Conservation (phyloP, 2,329 filamentous ascomycete genomes). For the Cladosporium sp. region DNA sequence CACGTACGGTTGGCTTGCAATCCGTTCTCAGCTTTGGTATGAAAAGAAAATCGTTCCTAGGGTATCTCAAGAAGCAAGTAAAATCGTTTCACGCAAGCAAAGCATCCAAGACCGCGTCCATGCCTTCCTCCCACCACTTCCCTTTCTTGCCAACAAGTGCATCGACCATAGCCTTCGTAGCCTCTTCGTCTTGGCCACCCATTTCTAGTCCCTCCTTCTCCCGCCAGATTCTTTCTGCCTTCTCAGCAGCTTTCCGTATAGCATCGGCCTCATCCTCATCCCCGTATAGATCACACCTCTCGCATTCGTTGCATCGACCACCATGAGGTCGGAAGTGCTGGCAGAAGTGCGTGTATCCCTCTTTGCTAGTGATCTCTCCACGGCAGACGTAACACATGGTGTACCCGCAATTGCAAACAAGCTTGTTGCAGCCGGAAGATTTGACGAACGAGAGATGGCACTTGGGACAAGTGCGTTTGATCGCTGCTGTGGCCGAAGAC, state of each 20-base stretch:
- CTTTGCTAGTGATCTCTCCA: slow-evolving; percentile 51
- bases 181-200: slow-evolving; percentile 19
- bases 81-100: slow-evolving; percentile 22
- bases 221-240: slow-evolving; percentile 49
- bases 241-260: slow-evolving; percentile 43
- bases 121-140: slow-evolving; percentile 24
- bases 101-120: slow-evolving; percentile 29
- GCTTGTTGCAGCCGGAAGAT: slow-evolving; percentile 90
- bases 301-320: slow-evolving; percentile 73
- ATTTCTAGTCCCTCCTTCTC: slow-evolving; percentile 36
- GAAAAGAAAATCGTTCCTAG: background rate
- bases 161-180: slow-evolving; percentile 27
- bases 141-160: slow-evolving; percentile 24
- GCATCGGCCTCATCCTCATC: slow-evolving; percentile 50
- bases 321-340: slow-evolving; percentile 89
- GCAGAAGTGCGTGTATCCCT: slow-evolving; percentile 93
- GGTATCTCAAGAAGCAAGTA: slow-evolving; percentile 15
- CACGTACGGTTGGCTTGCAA: background rate
- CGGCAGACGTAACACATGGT: slow-evolving; percentile 98
- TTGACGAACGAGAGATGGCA: slow-evolving; percentile 95
- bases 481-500: slow-evolving; percentile 86
- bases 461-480: slow-evolving; percentile 91
- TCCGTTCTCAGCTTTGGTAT: background rate
- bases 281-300: slow-evolving; percentile 53
- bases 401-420: slow-evolving; percentile 93